Evolutionary conservation across 192 early-diverging fungal species (phyloP), one percentile per base, ranked within the genome.

Genomic region (Coemansia sp.): DNA sequence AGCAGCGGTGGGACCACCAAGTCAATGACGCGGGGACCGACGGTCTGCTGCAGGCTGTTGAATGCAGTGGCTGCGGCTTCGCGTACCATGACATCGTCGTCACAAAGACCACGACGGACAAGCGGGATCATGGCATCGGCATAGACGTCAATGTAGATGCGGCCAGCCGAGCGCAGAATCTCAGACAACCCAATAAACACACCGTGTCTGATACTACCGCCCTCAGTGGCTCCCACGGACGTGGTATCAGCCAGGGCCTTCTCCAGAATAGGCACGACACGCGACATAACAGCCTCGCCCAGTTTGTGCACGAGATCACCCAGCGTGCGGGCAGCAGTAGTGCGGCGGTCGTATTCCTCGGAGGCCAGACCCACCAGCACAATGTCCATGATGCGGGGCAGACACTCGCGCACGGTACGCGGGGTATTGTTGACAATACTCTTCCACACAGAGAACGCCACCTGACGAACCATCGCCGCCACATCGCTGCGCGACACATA

Each of bases 301-400:
- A 99, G 85, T 78, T 97, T 97, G 53, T 93, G 87, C 15, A 98
- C 96, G 46, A 99, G 84, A 66, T 99, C 98, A 36, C 92, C 94
- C 36, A 99, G 82, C 11, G 96, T 97, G 62, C 96, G 88, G 0
- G 92, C 95, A 41, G 95, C 95, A 34, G 93, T 92, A 38, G 89
- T 87, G 38, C 95, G 94, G 50, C 91, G 90, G 46, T 97, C 95
- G 74, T 86, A 86, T 24, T 84, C 87, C n/a, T 85, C 81, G 69
- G 88, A 88, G 3, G 94, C 90, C 58, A 99, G 86, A 44, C 87
- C 91, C 15, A 82, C 87, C 46, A 98, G 91, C 29, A 99, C 88
- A 75, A 97, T 92, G 22, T 89, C 85, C 95, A 99, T 98, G 83
- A 98, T 90, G 6, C 89, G 77, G 18, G 93, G 88, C 75, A 99